These are phyloP conservation scores for Obelidium mucronatum DNA, from an alignment of 192 early-diverging fungal species.

Conservation along the genomic window DNA sequence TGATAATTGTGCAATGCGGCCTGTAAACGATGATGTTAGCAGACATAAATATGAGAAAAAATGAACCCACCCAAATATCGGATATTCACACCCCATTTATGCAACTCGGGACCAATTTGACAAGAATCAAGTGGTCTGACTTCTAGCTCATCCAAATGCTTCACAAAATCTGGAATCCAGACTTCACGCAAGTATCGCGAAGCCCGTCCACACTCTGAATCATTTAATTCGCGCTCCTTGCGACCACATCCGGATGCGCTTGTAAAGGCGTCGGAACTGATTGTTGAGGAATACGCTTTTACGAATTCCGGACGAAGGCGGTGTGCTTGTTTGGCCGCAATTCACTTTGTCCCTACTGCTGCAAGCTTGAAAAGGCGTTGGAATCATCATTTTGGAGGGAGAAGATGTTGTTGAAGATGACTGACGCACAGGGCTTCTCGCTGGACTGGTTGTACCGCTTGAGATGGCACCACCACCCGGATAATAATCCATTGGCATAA, in stretches of 20 bases:
- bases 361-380: background rate
- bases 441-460: conserved; percentile 27
- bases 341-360: no score
- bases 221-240: conserved; percentile 54
- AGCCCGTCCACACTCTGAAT: conserved; percentile 51
- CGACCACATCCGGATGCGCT: conserved; percentile 42
- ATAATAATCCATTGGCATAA: conserved; percentile 56
- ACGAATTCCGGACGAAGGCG: conserved; percentile 63
- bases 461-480: background rate
- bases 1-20: conserved; percentile 49
- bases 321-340: conserved; percentile 17
- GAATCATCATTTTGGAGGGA: conserved; percentile 11
- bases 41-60: background rate
- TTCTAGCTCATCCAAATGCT: conserved; percentile 52
- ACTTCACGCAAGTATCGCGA: conserved; percentile 49
- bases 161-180: conserved; percentile 55
- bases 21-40: no score
- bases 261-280: conserved; percentile 52
- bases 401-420: background rate
- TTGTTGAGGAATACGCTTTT: conserved; percentile 29
- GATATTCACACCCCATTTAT: conserved; percentile 59
- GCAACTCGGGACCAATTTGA: conserved; percentile 48
- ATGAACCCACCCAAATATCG: conserved; percentile 56
- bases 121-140: conserved; percentile 55
- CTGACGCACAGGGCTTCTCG: conserved; percentile 14